Percentiles rank a stretch among this genome's conserved stretches.
Conservation (phyloP, 345 rosid genomes). For the Moricandia moricandioides region DNA sequence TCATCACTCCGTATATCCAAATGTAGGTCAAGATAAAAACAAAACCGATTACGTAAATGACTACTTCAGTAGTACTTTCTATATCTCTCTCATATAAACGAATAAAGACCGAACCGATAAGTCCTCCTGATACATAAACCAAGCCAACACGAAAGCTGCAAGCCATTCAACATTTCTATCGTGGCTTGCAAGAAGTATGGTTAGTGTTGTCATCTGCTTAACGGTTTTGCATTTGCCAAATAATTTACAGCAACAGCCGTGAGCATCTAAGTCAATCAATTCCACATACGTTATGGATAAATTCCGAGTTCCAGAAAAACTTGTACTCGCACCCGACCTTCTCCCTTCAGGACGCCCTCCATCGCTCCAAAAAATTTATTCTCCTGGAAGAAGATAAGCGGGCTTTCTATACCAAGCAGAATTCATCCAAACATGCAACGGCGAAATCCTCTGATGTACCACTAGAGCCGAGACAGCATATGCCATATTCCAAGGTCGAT, state of each 20-base stretch:
- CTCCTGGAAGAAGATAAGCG: too few relatives aligned
- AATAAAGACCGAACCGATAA: conserved; percentile 85
- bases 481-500: too few relatives aligned
- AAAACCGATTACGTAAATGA: not conserved
- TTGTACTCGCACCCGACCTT: too few relatives aligned
- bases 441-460: too few relatives aligned
- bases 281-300: too few relatives aligned
- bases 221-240: conserved; percentile 99
- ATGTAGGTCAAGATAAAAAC: not conserved
- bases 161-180: conserved; percentile 73
- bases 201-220: conserved; percentile 86
- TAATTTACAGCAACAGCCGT: conserved; percentile 96
- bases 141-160: conserved; percentile 66
- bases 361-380: too few relatives aligned
- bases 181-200: conserved; percentile 77
- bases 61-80: conserved; percentile 69
- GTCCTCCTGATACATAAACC: conserved; percentile 89
- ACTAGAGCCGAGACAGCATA: too few relatives aligned
- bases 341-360: too few relatives aligned
- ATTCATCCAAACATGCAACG: too few relatives aligned
- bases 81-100: conserved; percentile 84
- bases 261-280: not conserved
- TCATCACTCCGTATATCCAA: not conserved
- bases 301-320: too few relatives aligned
- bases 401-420: too few relatives aligned